Evolutionary conservation across 2,329 filamentous ascomycete genomes (phyloP).

Genomic region (Ophiostoma ips): DNA sequence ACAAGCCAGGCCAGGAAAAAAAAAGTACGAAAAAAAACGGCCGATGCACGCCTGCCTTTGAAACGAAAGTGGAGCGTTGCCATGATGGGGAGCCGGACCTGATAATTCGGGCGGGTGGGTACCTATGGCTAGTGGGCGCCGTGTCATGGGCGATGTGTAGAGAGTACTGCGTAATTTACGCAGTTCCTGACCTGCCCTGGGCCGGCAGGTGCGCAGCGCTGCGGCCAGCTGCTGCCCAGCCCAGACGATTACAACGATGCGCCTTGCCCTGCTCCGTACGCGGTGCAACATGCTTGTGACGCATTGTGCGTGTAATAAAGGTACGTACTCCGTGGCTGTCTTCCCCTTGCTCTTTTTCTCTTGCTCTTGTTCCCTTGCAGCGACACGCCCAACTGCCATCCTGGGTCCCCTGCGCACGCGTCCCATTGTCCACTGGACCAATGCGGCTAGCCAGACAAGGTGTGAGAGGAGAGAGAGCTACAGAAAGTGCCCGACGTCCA

Average conservation of each 20-base stretch:
- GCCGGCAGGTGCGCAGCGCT: neutral
- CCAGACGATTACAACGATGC: too few relatives aligned
- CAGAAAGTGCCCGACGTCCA: too few relatives aligned
- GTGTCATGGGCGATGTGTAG: neutral
- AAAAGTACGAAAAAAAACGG: neutral
- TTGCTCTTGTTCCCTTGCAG: neutral
- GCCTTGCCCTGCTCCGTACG: neutral
- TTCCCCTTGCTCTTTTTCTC: neutral
- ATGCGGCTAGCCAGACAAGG: too few relatives aligned
- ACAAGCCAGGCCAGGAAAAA: too few relatives aligned
- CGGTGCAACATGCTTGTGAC: neutral
- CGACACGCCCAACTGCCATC: neutral
- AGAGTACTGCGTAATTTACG: constrained; percentile 10
- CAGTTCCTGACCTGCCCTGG: neutral
- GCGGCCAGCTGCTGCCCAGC: neutral
- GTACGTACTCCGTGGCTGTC: neutral
- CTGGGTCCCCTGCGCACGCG: neutral
- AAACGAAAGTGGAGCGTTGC: constrained; percentile 8
- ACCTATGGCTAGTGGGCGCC: neutral
- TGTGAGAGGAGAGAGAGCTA: too few relatives aligned
- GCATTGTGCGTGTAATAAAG: neutral
- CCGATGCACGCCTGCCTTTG: constrained; percentile 5
- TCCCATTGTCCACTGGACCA: too few relatives aligned
- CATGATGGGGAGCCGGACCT: constrained; percentile 10
- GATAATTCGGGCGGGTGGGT: constrained; percentile 7